Conservation (phyloP, 208 protist species). For the Trypanosoma vivax region DNA sequence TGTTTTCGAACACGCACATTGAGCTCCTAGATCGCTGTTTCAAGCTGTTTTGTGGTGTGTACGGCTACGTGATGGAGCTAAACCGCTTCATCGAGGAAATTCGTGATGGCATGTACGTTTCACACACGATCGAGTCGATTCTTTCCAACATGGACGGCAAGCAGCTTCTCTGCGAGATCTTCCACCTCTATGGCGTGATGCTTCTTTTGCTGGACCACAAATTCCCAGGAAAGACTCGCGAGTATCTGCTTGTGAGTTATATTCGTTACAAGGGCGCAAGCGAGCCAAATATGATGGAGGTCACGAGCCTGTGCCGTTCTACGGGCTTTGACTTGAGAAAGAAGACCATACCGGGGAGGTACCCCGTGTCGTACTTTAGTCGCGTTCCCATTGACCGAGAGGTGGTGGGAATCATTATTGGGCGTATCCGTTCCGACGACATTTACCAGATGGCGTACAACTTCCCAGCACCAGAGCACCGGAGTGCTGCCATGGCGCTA, state of each 20-base stretch:
- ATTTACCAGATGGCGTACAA: slow-evolving; percentile 92
- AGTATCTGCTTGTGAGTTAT: slow-evolving; percentile 96
- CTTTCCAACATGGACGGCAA: slow-evolving; percentile 92
- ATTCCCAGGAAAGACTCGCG: slow-evolving; percentile 91
- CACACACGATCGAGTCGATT: slow-evolving; percentile 90
- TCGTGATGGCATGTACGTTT: slow-evolving; percentile 82
- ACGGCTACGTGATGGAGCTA: slow-evolving; percentile 92
- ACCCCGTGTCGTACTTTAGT: slow-evolving; percentile 92
- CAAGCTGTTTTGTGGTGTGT: slow-evolving; percentile 94
- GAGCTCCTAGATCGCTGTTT: slow-evolving; percentile 96
- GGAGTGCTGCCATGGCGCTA: slow-evolving; percentile 85
- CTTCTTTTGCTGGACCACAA: slow-evolving; percentile 92
- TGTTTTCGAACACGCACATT: slow-evolving; percentile 88
- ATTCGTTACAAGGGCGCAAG: slow-evolving; percentile 92
- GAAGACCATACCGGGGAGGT: slow-evolving; percentile 36
- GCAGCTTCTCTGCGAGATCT: slow-evolving; percentile 92
- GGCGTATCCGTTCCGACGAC: slow-evolving; percentile 92
- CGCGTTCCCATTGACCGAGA: slow-evolving; percentile 59
- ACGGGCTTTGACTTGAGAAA: slow-evolving; percentile 74
- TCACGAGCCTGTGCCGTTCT: slow-evolving; percentile 90
- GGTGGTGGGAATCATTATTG: slow-evolving; percentile 89
- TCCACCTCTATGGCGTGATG: slow-evolving; percentile 96
- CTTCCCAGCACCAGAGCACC: slow-evolving; percentile 93
- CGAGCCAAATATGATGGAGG: slow-evolving; percentile 90
- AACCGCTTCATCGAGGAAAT: slow-evolving; percentile 90